These are phyloP conservation scores for Arabidopsis suecica DNA, from an alignment of 345 rosid species.

Conservation along the genomic window DNA sequence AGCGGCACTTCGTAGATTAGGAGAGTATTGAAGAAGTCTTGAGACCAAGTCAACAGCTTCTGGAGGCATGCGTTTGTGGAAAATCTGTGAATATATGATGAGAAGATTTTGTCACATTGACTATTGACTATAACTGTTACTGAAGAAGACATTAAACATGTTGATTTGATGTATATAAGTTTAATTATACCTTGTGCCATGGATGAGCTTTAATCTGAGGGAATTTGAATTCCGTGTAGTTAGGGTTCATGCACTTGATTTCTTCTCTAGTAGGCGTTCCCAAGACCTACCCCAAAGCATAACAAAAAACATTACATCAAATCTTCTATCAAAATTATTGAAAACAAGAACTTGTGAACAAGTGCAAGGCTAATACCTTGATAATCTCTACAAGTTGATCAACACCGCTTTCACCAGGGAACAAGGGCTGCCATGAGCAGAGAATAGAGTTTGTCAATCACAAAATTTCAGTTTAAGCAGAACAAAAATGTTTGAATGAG, in stretches of 20 bases:
- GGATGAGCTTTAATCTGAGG: constrained; percentile 99
- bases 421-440: constrained; percentile 71
- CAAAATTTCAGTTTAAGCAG: constrained; percentile 6
- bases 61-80: constrained; percentile 95
- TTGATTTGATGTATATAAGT: constrained; percentile 9
- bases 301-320: constrained; percentile 7
- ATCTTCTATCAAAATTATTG: background rate
- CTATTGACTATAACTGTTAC: background rate
- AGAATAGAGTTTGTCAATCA: constrained; percentile 14
- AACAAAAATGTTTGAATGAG: constrained; percentile 5
- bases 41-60: constrained; percentile 98
- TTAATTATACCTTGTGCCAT: constrained; percentile 85
- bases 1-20: constrained; percentile 84
- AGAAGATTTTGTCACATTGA: constrained; percentile 3
- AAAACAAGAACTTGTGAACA: background rate
- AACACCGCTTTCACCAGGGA: constrained; percentile 97
- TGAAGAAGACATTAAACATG: background rate
- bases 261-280: constrained; percentile 99
- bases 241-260: constrained; percentile 98
- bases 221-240: constrained; percentile 91
- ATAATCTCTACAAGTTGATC: constrained; percentile 99
- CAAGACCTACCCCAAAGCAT: constrained; percentile 59
- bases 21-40: constrained; percentile 95
- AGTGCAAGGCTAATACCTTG: constrained; percentile 61
- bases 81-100: constrained; percentile 57